Base-by-base conservation (phyloP, 164 flowering plant genomes). In the Vitis labrusca region DNA sequence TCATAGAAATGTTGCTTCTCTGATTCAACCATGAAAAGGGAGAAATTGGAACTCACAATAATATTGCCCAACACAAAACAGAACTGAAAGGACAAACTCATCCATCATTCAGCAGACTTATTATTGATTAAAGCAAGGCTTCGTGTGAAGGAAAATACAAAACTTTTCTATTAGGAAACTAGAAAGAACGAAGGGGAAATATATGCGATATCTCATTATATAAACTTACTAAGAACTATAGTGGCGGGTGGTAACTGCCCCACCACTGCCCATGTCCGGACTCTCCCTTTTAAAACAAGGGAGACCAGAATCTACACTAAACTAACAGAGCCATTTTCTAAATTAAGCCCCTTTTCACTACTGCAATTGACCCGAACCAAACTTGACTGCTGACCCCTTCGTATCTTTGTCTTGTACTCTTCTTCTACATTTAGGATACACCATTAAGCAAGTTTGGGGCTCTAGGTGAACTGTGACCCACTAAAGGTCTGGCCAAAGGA, bases 401-500 rank as follows among this genome's bases (percentile, higher is more conserved):
- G 44, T 23, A 23, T 37, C 44, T 37, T 37, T 2, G 7, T 37
- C 44, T 37, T 29, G 14, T 19, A 29, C 55, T 10, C 5, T 17
- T 16, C 44, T 32, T 50, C 27, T 5, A 29, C 16, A 10, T 59
- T 60, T 50, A 16, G 9, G 8, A 50, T 17, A 65, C 55, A 23
- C 47, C 37, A 32, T 15, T 14, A 12, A 30, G 30, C 44, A 19
- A 9, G 0, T 44, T 68, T 30, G 12, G 10, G 8, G 27, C 19
- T 55, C 59, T 61, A 75, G 15, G 68, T 73, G 82, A 91, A 89
- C 32, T 91, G 92, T 6, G 58, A 70, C 12, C 94, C 97, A 57
- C 68, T 78, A 62, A 74, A 91, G 74, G 97, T 91, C 73, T 89
- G 93, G 10, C 97, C 97, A 56, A 86, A 91, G 70, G 89, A 83